These are phyloP conservation scores for Rhodofomes roseus DNA, from an alignment of 1,284 basidiomycete species.

Conservation along the genomic window DNA sequence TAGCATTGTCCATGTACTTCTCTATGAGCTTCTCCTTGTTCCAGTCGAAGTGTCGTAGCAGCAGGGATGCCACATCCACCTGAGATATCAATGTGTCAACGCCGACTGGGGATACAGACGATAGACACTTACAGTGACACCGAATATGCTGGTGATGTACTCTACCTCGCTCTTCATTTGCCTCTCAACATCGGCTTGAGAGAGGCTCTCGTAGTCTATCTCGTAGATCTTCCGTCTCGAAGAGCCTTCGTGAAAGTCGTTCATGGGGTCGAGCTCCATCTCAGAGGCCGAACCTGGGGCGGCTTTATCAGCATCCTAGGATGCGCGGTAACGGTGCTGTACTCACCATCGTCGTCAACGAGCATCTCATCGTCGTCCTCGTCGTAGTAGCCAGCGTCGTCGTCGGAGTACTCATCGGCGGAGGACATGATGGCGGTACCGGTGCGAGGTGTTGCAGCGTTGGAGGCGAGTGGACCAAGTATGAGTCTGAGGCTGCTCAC, in stretches of 20 bases:
- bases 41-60: slow-evolving; percentile 88
- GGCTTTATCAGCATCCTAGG: slow-evolving; percentile 16
- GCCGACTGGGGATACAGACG: neutral
- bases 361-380: slow-evolving; percentile 68
- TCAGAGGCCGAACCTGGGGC: slow-evolving; percentile 46
- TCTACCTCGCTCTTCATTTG: slow-evolving; percentile 77
- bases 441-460: neutral
- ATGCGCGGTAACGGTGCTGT: neutral
- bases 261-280: slow-evolving; percentile 60
- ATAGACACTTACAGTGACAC: slow-evolving; percentile 58
- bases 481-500: neutral
- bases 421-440: slow-evolving; percentile 49
- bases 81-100: slow-evolving; percentile 9
- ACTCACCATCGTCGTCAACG: slow-evolving; percentile 40
- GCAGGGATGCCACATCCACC: slow-evolving; percentile 61
- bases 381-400: slow-evolving; percentile 61
- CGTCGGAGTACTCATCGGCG: slow-evolving; percentile 72
- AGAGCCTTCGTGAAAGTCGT: slow-evolving; percentile 53
- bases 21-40: slow-evolving; percentile 97
- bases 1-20: slow-evolving; percentile 89
- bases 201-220: slow-evolving; percentile 76
- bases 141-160: slow-evolving; percentile 83
- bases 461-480: neutral
- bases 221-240: slow-evolving; percentile 71
- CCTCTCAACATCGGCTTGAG: slow-evolving; percentile 67